phyloP scores from a whole-genome alignment of 2,329 filamentous ascomycete genomes.

The Zymoseptoria crescenta region DNA sequence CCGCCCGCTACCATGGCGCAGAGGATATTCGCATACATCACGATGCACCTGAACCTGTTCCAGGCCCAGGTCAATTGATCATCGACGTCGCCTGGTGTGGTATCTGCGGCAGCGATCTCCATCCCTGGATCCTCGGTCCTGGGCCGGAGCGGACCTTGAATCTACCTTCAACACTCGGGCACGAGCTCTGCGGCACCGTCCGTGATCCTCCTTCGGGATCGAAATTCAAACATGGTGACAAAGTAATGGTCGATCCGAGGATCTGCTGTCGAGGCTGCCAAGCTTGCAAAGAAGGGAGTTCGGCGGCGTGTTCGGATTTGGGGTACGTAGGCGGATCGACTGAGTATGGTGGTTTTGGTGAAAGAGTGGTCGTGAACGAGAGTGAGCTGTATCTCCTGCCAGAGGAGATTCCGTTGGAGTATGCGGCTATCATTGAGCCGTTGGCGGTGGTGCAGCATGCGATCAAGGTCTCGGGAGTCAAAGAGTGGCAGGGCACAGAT shows the following conservation, averaged over 20 bases:
- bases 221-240: conserved; percentile 11
- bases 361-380: conserved; percentile 10
- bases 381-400: conserved; percentile 13
- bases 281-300: conserved; percentile 10
- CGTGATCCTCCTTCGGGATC: conserved; percentile 7
- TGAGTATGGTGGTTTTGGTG: conserved; percentile 18
- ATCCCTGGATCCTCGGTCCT: conserved; percentile 16
- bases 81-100: conserved; percentile 21
- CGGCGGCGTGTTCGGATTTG: conserved; percentile 12
- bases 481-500: conserved; percentile 8
- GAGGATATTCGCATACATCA: conserved; percentile 21
- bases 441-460: conserved; percentile 17
- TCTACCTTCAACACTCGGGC: conserved; percentile 12
- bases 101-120: conserved; percentile 22
- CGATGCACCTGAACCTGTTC: conserved; percentile 17
- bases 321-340: conserved; percentile 17
- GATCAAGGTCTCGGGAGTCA: conserved; percentile 11
- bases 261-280: conserved; percentile 15
- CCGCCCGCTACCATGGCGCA: conserved; percentile 20
- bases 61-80: conserved; percentile 15
- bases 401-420: conserved; percentile 9
- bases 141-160: conserved; percentile 4
- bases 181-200: conserved; percentile 21
- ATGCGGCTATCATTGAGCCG: conserved; percentile 19
- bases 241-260: conserved; percentile 20